Percentiles rank a stretch among this genome's conserved stretches.
These are phyloP conservation scores for Neocallimastix lanati DNA, from an alignment of 192 early-diverging fungal genomes.

Conservation along the genomic window DNA sequence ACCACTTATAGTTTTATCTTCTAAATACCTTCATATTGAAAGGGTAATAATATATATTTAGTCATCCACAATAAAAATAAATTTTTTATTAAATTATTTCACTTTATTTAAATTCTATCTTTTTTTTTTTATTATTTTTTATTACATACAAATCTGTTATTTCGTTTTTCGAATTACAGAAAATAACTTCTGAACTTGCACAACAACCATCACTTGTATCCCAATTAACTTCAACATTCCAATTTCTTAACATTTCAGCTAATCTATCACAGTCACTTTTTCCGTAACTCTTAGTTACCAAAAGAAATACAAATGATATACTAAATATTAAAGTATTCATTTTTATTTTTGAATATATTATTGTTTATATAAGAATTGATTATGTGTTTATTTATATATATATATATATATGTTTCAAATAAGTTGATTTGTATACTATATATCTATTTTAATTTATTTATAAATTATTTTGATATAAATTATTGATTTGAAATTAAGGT, in stretches of 20 bases:
- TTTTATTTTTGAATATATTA: neutral
- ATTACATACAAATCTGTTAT: neutral
- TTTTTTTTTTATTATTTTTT: no score
- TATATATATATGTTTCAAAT: no score
- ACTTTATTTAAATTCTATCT: no score
- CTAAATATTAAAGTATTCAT: neutral
- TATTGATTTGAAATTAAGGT: no score
- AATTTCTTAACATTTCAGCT: neutral
- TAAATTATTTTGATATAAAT: no score
- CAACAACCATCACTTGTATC: neutral
- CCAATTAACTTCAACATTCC: neutral
- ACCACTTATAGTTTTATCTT: neutral
- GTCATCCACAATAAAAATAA: no score
- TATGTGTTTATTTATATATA: no score
- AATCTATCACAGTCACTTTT: neutral
- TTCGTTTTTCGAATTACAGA: neutral
- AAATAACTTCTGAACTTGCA: neutral
- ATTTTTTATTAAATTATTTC: no score
- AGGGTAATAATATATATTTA: no score
- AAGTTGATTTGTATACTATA: no score
- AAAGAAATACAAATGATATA: neutral
- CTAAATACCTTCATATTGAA: neutral
- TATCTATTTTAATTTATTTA: no score
- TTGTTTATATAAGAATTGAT: no score
- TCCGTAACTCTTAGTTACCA: neutral